Evolutionary conservation across 495 filamentous ascomycete species (phyloP), one percentile per base, ranked within the genome.

Genomic region (Tetracladium marchalianum): DNA sequence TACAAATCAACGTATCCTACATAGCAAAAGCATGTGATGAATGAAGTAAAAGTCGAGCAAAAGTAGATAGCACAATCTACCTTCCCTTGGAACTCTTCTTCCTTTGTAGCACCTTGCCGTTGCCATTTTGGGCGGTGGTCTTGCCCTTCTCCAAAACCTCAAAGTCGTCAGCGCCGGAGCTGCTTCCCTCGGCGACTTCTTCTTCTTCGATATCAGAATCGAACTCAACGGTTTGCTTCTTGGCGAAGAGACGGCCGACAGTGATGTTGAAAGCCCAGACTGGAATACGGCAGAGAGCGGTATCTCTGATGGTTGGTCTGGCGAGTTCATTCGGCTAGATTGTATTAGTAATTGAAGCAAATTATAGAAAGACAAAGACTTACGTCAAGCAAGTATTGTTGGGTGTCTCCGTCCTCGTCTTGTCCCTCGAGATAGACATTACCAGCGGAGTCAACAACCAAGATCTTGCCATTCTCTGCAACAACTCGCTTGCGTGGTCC

Each of bases 391-490:
- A 94, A 63, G 59, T 78, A 93, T 59, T 97, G 89, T 41, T 81
- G 74, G 11, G 72, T 75, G 19, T 85, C 76, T 32, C 92, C 93
- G 6, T 95, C 84, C 56, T 90, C 88, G 24, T 83, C 83, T 54
- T 84, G 80, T 51, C 95, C 85, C 57, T 96, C 87, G 11, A 98
- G 69, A 63, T 83, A 98, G 18, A 98, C 92, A 59, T 93, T 87
- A 6, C 92, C 92, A 13, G 80, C 67, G 0, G 85, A 85, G 64
- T 98, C 92, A 6, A 98, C 92, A 49, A 98, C 83, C 34, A 97
- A 63, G 0, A 92, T 72, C 66, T 98, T 98, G 35, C 92, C 92
- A 59, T 98, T 98, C 70, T 94, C 84, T 1, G 89, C 90, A 19
- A 88, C 75, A 15, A 97, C 84, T 10, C 80, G 68, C 73, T 88